A percentile compares a stretch with the other conserved stretches of the same genome.
phyloP scores from a whole-genome alignment of 208 protist species.

The Leishmania martiniquensis region DNA sequence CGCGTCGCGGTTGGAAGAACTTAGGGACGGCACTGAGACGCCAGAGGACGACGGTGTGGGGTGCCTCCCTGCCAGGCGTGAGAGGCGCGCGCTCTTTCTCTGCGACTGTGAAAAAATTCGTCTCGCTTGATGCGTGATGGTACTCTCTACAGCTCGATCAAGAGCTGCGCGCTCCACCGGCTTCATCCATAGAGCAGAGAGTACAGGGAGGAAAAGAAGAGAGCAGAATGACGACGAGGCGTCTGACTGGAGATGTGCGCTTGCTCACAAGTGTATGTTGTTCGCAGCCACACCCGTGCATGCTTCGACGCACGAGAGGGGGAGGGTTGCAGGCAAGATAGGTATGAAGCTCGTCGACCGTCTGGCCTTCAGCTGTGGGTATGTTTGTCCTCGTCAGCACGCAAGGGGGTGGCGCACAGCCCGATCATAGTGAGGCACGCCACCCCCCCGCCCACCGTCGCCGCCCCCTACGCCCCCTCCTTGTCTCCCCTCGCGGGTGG shows the following conservation, averaged over 20 bases:
- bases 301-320: not conserved
- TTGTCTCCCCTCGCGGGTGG: not conserved
- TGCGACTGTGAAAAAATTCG: not conserved
- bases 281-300: not conserved
- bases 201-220: not conserved
- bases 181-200: slow-evolving; percentile 1
- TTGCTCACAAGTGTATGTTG: not conserved
- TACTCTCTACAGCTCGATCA: slow-evolving; percentile 1
- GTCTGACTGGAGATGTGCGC: not conserved
- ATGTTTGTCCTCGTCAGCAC: not conserved
- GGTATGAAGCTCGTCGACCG: not conserved
- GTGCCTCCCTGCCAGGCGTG: not conserved
- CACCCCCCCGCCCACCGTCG: not conserved
- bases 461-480: not conserved
- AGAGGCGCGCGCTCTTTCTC: not conserved
- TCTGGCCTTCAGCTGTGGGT: not conserved
- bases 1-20: not conserved
- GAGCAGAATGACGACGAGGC: not conserved
- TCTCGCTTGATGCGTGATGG: slow-evolving; percentile 8
- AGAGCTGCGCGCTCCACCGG: not conserved
- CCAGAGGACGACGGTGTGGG: slow-evolving; percentile 1
- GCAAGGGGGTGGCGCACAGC: not conserved
- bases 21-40: not conserved
- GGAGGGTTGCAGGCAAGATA: not conserved
- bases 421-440: no score